phyloP scores from a whole-genome alignment of 2,329 filamentous ascomycete genomes.

The Epichloe scottii region DNA sequence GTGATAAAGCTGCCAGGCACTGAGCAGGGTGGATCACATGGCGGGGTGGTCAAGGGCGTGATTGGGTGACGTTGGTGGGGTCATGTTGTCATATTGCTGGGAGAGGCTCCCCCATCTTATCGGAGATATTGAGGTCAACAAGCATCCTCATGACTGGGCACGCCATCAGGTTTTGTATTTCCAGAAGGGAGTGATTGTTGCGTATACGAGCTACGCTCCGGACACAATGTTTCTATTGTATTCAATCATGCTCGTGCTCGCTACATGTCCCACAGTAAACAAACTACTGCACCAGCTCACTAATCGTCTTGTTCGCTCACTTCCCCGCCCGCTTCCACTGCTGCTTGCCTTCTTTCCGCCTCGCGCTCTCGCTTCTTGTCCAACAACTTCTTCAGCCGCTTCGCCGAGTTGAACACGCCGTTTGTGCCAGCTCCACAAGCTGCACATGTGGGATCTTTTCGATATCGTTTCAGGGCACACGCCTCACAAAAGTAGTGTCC shows the following conservation, averaged over 20 bases:
- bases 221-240: background rate
- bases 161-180: background rate
- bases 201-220: background rate
- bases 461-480: slow-evolving; percentile 77
- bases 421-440: slow-evolving; percentile 75
- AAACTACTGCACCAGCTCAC: background rate
- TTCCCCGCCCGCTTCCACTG: slow-evolving; percentile 37
- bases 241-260: background rate
- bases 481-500: slow-evolving; percentile 92
- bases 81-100: background rate
- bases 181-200: background rate
- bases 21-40: slow-evolving; percentile 17
- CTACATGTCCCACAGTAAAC: too few relatives aligned
- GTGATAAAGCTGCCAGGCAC: slow-evolving; percentile 5
- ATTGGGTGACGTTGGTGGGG: background rate
- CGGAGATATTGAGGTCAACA: background rate
- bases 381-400: slow-evolving; percentile 67
- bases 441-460: slow-evolving; percentile 76
- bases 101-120: background rate
- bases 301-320: slow-evolving; percentile 30
- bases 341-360: slow-evolving; percentile 42
- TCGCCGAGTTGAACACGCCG: slow-evolving; percentile 82
- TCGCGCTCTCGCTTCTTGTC: slow-evolving; percentile 56
- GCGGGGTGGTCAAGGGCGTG: slow-evolving; percentile 4
- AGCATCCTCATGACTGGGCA: background rate